Conservation (phyloP, 257 asterid genomes). For the Capsicum pubescens region DNA sequence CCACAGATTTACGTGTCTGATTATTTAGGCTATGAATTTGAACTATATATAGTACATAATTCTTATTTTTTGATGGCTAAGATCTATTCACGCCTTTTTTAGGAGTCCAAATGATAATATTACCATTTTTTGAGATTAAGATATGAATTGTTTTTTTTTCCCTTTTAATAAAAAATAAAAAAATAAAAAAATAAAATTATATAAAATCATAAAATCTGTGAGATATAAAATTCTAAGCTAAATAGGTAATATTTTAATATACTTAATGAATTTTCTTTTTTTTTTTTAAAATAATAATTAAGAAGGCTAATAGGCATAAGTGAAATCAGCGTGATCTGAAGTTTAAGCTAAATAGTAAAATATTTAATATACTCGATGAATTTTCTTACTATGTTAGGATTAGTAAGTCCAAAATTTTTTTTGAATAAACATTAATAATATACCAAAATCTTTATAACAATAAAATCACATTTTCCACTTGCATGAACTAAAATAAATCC, state of each 20-base stretch:
- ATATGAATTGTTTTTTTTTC: not conserved
- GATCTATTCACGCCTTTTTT: not conserved
- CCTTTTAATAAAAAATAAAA: too few relatives aligned
- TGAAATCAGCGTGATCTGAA: too few relatives aligned
- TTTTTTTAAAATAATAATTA: accelerated
- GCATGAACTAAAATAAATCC: not conserved
- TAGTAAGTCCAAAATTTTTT: not conserved
- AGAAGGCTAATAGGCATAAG: not conserved
- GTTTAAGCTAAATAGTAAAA: not conserved
- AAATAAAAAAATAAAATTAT: too few relatives aligned
- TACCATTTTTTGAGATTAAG: not conserved
- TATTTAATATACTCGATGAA: not conserved
- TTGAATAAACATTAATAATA: not conserved
- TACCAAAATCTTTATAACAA: not conserved
- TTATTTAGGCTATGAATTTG: too few relatives aligned
- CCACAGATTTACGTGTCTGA: too few relatives aligned
- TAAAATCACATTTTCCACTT: not conserved
- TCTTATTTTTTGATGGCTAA: too few relatives aligned
- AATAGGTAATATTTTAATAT: too few relatives aligned
- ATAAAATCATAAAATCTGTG: too few relatives aligned
- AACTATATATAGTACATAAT: too few relatives aligned
- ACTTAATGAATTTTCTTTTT: too few relatives aligned
- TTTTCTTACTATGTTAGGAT: not conserved
- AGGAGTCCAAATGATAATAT: not conserved
- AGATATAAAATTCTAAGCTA: too few relatives aligned